Evolutionary conservation across 352 stramenopile species (phyloP).

Genomic region (Globisporangium barbulae): DNA sequence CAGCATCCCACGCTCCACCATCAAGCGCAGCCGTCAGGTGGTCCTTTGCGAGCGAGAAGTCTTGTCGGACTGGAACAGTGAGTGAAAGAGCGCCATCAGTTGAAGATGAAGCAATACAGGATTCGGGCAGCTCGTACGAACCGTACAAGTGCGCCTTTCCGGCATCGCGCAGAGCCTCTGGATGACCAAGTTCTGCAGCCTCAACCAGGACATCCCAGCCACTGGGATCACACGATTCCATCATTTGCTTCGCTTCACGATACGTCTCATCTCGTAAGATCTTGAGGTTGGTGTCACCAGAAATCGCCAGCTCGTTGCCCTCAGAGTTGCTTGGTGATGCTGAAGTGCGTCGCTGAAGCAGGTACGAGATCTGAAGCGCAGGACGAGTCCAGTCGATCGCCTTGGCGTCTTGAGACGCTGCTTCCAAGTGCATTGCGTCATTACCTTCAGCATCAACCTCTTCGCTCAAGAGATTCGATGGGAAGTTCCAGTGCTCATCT

Average conservation of each 20-base stretch:
- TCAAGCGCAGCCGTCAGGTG: slow-evolving; percentile 23
- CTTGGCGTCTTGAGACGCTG: neutral
- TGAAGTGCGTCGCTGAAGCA: slow-evolving; percentile 27
- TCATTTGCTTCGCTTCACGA: slow-evolving; percentile 8
- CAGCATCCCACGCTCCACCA: slow-evolving; percentile 18
- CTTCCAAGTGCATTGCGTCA: neutral
- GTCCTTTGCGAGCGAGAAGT: slow-evolving; percentile 20
- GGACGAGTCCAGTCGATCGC: slow-evolving; percentile 1
- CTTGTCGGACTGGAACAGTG: slow-evolving; percentile 12
- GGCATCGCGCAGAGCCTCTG: slow-evolving; percentile 23
- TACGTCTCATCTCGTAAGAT: slow-evolving; percentile 16
- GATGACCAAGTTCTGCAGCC: slow-evolving; percentile 30
- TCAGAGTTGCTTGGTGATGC: neutral
- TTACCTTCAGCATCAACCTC: neutral
- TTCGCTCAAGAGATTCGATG: neutral
- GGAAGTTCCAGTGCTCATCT: slow-evolving; percentile 26
- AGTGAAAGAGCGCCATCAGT: neutral
- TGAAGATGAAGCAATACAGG: slow-evolving; percentile 14
- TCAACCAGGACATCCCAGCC: slow-evolving; percentile 33
- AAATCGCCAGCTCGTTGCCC: neutral
- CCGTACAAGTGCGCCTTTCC: slow-evolving; percentile 42
- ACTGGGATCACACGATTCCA: slow-evolving; percentile 21
- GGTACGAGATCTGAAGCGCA: slow-evolving; percentile 35
- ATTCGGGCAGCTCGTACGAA: slow-evolving; percentile 12
- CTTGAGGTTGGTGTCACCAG: slow-evolving; percentile 4